A percentile compares a stretch with the other conserved stretches of the same genome.
These are phyloP conservation scores for Yamadazyma scolyti DNA, from an alignment of 805 yeast species.

Conservation along the genomic window DNA sequence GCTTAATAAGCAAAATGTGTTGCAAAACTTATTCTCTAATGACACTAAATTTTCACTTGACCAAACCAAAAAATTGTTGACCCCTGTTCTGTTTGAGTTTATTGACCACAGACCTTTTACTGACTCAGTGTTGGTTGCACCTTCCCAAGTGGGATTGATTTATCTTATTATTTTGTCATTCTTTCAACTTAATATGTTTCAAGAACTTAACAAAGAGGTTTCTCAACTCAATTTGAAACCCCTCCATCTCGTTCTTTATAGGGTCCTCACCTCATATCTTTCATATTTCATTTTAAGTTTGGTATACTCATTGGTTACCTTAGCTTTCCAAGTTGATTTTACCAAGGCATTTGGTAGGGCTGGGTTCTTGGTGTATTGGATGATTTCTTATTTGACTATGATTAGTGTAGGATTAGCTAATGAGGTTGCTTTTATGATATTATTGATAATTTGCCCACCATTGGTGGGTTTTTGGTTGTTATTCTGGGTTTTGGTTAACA, in stretches of 20 bases:
- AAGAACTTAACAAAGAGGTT: conserved; percentile 48
- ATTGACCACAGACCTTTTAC: conserved; percentile 50
- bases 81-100: conserved; percentile 30
- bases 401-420: conserved; percentile 73
- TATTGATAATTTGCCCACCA: conserved; percentile 57
- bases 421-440: conserved; percentile 57
- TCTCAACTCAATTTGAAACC: conserved; percentile 41
- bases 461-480: conserved; percentile 68
- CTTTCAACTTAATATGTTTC: conserved; percentile 63
- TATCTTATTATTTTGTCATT: conserved; percentile 69
- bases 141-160: conserved; percentile 72
- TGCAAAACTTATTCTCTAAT: conserved; percentile 15
- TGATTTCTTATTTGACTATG: conserved; percentile 64
- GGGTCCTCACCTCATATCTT: conserved; percentile 47
- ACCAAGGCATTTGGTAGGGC: conserved; percentile 56
- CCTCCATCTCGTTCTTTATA: conserved; percentile 46
- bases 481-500: conserved; percentile 65
- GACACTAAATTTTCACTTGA: conserved; percentile 7
- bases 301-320: conserved; percentile 55
- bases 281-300: conserved; percentile 58
- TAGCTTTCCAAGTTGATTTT: conserved; percentile 66
- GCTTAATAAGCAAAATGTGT: conserved; percentile 20
- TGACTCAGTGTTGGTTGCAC: conserved; percentile 54
- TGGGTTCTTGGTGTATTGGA: conserved; percentile 76
- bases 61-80: conserved; percentile 17